phyloP scores from a whole-genome alignment of 2,329 filamentous ascomycete species.

The Penicillium sp. region DNA sequence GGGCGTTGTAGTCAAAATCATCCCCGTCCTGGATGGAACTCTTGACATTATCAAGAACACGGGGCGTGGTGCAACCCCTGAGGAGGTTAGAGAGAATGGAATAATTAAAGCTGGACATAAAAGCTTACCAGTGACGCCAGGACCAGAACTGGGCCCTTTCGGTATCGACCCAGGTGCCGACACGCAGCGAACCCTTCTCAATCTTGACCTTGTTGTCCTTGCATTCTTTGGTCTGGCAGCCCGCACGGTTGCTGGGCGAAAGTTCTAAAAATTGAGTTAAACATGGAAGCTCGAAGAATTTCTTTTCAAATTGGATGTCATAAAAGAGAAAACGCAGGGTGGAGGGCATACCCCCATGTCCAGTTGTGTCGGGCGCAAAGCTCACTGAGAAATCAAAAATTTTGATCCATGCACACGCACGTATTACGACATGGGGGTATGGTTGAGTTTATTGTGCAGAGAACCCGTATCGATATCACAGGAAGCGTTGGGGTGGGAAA shows the following conservation, averaged over 20 bases:
- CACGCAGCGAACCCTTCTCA: conserved; percentile 75
- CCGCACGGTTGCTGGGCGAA: conserved; percentile 71
- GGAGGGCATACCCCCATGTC: too few relatives aligned
- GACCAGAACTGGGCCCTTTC: conserved; percentile 65
- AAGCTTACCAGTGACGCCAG: conserved; percentile 83
- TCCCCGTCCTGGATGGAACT: conserved; percentile 49
- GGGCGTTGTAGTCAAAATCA: conserved; percentile 49
- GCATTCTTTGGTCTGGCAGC: conserved; percentile 74
- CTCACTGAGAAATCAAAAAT: not conserved
- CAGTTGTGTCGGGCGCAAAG: not conserved
- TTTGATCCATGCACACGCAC: not conserved
- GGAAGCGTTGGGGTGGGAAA: not conserved
- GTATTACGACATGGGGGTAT: too few relatives aligned
- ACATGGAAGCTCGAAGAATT: not conserved
- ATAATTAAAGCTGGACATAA: not conserved
- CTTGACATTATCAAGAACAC: conserved; percentile 68
- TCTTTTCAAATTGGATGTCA: too few relatives aligned
- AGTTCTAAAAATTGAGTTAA: conserved; percentile 60
- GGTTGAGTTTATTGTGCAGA: too few relatives aligned
- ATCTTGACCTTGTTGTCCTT: conserved; percentile 73
- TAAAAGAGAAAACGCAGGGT: too few relatives aligned
- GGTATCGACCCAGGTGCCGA: conserved; percentile 73
- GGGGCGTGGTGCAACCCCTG: conserved; percentile 88
- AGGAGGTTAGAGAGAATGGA: not conserved
- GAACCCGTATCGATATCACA: not conserved